These are phyloP conservation scores for Cynanchum wilfordii DNA, from an alignment of 257 asterid species.

Conservation along the genomic window DNA sequence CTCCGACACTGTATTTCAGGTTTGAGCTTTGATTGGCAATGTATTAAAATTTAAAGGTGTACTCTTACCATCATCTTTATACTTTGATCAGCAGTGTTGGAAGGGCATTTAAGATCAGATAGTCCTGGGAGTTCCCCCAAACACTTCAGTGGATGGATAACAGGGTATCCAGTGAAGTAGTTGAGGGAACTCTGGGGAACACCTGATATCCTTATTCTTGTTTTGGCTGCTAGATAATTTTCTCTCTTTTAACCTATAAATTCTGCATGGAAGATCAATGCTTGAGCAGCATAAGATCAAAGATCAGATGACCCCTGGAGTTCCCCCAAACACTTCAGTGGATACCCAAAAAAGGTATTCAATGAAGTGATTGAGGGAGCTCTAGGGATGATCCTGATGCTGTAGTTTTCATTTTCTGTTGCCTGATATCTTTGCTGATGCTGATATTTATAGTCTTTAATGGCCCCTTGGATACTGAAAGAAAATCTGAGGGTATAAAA, in stretches of 20 bases:
- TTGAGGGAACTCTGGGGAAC: neutral
- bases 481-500: neutral
- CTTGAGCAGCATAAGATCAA: neutral
- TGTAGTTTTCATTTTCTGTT: slow-evolving; percentile 2
- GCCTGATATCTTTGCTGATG: neutral
- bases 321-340: slow-evolving; percentile 59
- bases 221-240: neutral
- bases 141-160: neutral
- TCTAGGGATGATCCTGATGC: slow-evolving; percentile 39
- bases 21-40: neutral
- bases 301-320: slow-evolving; percentile 32
- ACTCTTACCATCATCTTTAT: neutral
- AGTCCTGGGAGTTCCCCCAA: neutral
- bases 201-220: neutral
- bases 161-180: neutral
- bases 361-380: slow-evolving; percentile 49
- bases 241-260: neutral
- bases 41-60: neutral
- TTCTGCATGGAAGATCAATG: neutral
- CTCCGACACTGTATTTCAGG: neutral
- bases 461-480: neutral
- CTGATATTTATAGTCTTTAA: slow-evolving; percentile 1
- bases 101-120: neutral
- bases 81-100: neutral
- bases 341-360: slow-evolving; percentile 13